phyloP scores from a whole-genome alignment of 1,284 basidiomycete species.

The Marasmius fiardii region DNA sequence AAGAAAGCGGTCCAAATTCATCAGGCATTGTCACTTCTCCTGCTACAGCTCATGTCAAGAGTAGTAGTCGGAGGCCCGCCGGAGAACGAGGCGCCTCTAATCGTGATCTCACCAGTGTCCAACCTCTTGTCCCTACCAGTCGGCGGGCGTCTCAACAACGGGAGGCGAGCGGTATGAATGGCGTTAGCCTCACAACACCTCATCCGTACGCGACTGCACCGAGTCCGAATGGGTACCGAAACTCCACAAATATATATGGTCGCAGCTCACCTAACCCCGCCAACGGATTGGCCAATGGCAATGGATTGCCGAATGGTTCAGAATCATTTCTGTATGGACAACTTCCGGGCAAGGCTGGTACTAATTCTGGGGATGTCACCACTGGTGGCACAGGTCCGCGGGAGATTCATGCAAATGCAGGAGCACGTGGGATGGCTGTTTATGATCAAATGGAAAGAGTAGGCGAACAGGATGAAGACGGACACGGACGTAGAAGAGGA shows the following conservation, averaged over 20 bases:
- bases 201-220: constrained; percentile 70
- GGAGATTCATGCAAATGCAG: constrained; percentile 29
- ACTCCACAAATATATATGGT: constrained; percentile 44
- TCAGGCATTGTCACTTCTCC: constrained; percentile 62
- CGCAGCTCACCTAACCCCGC: constrained; percentile 50
- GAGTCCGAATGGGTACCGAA: constrained; percentile 50
- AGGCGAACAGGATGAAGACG: constrained; percentile 45
- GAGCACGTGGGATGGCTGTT: constrained; percentile 46
- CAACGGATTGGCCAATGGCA: constrained; percentile 32
- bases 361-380: constrained; percentile 44
- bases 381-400: constrained; percentile 35
- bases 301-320: constrained; percentile 44
- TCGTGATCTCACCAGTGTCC: constrained; percentile 56
- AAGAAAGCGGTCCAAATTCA: constrained; percentile 48
- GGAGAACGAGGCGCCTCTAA: constrained; percentile 41
- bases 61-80: constrained; percentile 41
- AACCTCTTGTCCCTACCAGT: constrained; percentile 57
- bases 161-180: constrained; percentile 34
- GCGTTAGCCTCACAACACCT: constrained; percentile 42
- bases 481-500: constrained; percentile 43
- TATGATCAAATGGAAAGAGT: constrained; percentile 53
- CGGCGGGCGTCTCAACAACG: constrained; percentile 54
- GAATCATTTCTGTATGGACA: constrained; percentile 64
- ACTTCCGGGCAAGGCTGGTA: constrained; percentile 42
- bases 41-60: constrained; percentile 59